Evolutionary conservation across 2,329 filamentous ascomycete genomes (phyloP).

Genomic region (Colletotrichum filicis): DNA sequence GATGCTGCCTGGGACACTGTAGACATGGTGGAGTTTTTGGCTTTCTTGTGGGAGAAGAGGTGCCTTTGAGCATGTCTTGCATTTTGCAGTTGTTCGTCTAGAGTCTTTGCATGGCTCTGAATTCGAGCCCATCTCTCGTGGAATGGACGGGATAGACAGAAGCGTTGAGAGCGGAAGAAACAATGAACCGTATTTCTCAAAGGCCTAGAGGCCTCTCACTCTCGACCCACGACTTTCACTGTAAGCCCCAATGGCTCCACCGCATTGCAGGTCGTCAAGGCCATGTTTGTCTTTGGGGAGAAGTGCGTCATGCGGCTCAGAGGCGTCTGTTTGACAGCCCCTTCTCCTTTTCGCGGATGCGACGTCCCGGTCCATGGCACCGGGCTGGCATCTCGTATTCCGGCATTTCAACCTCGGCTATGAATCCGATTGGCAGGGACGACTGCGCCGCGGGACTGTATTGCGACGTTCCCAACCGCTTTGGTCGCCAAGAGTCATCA

Average conservation of each 20-base stretch:
- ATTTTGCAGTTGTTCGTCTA: not conserved
- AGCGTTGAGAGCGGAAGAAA: not conserved
- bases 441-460: not conserved
- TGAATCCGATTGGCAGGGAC: not conserved
- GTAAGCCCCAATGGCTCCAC: not conserved
- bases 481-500: not conserved
- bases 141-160: not conserved
- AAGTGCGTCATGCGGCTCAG: not conserved
- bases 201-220: not conserved
- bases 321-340: not conserved
- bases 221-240: not conserved
- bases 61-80: not conserved
- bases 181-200: not conserved
- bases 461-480: not conserved
- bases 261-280: not conserved
- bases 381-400: not conserved
- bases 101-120: not conserved
- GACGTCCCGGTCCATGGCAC: not conserved
- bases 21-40: not conserved
- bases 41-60: not conserved
- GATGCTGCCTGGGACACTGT: not conserved
- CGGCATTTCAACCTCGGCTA: not conserved
- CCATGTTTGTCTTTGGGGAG: not conserved
- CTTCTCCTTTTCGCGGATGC: not conserved
- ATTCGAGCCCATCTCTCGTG: not conserved